Base-by-base conservation (phyloP, 345 rosid genomes). In the Sonneratia caseolaris region DNA sequence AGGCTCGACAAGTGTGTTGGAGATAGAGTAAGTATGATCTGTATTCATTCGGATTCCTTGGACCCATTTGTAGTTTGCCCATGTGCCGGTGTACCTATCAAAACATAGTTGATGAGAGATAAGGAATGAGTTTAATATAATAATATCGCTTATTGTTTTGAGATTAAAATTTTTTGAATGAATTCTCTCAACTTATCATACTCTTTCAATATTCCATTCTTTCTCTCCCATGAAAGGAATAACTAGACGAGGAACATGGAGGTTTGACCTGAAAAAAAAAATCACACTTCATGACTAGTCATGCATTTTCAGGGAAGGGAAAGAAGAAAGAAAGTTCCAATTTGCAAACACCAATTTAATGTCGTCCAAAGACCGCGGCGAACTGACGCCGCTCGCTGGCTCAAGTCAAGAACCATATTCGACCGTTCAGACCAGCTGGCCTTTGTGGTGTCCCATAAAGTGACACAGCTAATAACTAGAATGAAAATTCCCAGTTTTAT, bases 281-380 rank as follows among this genome's bases (percentile, higher is more conserved):
- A 12, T 62, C 37, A 35, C 18, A 27, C 37, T 62, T 40, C 21
- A 22, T 24, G 11, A 12, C 12, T 37, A 40, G 18, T 65, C 13
- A 72, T 69, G 64, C 1, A 15, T 37, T n/a, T 70, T 70, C 57
- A 13, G 64, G 37, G 72, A 62, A 69, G 40, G 66, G 0, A 24
- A 47, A 16, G 21, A 47, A 24, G 75, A 66, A 82, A 75, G 56
- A 67, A 76, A 55, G 53, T 40, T 55, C 66, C 74, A 56, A 64
- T 47, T 37, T 77, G 43, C 74, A 79, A 73, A 61, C 22, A 37
- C 9, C n/a, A 27, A 36, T 4, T 68, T 15, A 16, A 22, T 37
- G 15, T 32, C 1, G n/a, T 22, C 40, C n/a, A 53, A 70, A 76
- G 77, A 74, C 73, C 71, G 93, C 88, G 93, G 93, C 92, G 86